These are phyloP conservation scores for Colletotrichum brevisporum DNA, from an alignment of 2,329 filamentous ascomycete genomes.

Conservation along the genomic window DNA sequence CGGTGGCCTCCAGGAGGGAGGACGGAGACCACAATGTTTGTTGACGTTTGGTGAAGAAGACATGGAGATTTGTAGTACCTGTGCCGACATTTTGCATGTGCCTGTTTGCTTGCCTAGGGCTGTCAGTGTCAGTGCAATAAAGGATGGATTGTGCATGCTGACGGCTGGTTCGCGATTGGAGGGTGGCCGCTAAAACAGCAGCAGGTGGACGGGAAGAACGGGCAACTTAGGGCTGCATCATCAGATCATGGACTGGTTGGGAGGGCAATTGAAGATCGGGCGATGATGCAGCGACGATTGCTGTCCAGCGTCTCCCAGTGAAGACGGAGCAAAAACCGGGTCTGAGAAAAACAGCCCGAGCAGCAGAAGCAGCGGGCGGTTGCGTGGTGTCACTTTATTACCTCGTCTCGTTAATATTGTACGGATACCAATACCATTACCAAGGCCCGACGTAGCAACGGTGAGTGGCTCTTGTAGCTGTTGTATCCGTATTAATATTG, in stretches of 20 bases:
- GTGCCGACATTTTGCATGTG: not conserved
- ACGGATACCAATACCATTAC: too few species aligned
- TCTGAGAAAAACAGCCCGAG: slow-evolving; percentile 26
- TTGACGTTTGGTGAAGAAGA: not conserved
- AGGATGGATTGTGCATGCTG: not conserved
- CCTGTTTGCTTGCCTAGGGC: too few species aligned
- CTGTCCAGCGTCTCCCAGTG: not conserved
- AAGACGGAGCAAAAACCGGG: slow-evolving; percentile 6
- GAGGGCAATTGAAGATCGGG: slow-evolving; percentile 16
- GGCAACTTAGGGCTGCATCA: slow-evolving; percentile 35
- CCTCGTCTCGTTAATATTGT: not conserved
- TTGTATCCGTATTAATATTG: too few species aligned
- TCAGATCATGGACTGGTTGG: slow-evolving; percentile 30
- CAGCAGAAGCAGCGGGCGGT: not conserved
- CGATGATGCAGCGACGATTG: slow-evolving; percentile 32
- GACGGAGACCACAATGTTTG: not conserved
- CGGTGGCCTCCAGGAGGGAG: not conserved
- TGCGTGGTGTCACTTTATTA: slow-evolving; percentile 7
- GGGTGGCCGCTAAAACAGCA: not conserved
- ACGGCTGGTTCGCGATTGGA: slow-evolving; percentile 8
- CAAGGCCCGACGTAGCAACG: too few species aligned
- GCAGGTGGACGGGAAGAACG: slow-evolving; percentile 14
- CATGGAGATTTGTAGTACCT: too few species aligned
- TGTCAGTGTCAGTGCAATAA: too few species aligned
- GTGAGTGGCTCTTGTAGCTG: not conserved